Evolutionary conservation across 495 filamentous ascomycete species (phyloP).

Genomic region (Chaetomium cochliodes): DNA sequence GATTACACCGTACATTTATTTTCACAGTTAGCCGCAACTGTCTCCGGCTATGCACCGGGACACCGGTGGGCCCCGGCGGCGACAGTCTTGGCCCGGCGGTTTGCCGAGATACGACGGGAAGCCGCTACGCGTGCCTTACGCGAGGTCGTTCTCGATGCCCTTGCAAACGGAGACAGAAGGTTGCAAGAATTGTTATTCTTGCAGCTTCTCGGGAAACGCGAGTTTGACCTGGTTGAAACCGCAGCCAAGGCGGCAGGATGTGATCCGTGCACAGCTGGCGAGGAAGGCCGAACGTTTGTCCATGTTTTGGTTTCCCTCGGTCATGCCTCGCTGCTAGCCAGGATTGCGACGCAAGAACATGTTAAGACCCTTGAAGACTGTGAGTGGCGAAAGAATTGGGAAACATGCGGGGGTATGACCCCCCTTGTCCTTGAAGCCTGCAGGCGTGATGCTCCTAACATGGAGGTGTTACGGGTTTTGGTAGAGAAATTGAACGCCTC

Average conservation of each 20-base stretch:
- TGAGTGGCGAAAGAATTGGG: constrained; percentile 3
- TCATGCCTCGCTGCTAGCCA: constrained; percentile 14
- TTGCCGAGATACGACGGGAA: background rate
- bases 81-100: background rate
- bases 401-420: background rate
- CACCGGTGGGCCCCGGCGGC: background rate
- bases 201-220: background rate
- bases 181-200: background rate
- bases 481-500: constrained; percentile 38
- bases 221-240: background rate
- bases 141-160: background rate
- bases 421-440: constrained; percentile 38
- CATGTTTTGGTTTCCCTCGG: constrained; percentile 13
- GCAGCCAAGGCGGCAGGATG: background rate
- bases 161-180: background rate
- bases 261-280: background rate
- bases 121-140: constrained; percentile 2
- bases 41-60: background rate
- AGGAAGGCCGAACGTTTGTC: background rate
- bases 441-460: constrained; percentile 40
- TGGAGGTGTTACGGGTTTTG: constrained; percentile 44
- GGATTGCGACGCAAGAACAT: constrained; percentile 9
- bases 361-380: constrained; percentile 14
- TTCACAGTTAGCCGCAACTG: background rate
- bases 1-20: background rate